Evolutionary conservation across 495 filamentous ascomycete species (phyloP).

Genomic region (Aspergillus mulundensis): DNA sequence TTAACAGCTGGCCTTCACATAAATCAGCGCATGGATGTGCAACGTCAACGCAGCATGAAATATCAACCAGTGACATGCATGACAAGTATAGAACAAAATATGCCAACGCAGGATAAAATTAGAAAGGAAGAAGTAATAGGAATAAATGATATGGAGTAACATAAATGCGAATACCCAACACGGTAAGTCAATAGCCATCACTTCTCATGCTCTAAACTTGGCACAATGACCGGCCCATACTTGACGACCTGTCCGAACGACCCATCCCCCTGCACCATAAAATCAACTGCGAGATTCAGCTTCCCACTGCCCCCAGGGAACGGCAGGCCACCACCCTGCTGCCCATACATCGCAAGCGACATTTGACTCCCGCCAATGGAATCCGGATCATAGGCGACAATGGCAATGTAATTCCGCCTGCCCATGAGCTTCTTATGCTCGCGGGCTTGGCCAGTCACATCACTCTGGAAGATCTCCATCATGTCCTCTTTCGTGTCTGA

Average conservation of each 20-base stretch:
- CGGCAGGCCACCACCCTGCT: conserved; percentile 24
- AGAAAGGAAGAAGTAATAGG: background rate
- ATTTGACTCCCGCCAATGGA: conserved; percentile 43
- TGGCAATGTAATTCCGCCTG: conserved; percentile 87
- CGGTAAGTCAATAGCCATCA: conserved; percentile 3
- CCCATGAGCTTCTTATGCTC: conserved; percentile 91
- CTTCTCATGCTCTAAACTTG: conserved; percentile 79
- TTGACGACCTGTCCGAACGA: conserved; percentile 76
- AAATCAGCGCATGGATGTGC: background rate
- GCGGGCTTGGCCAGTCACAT: conserved; percentile 72
- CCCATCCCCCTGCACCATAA: conserved; percentile 93
- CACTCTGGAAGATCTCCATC: conserved; percentile 97
- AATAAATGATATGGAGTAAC: background rate
- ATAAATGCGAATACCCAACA: conserved; percentile 33
- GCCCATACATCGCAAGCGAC: conserved; percentile 39
- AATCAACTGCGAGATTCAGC: conserved; percentile 88
- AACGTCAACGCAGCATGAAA: background rate
- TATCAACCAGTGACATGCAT: conserved; percentile 3
- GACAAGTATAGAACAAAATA: background rate
- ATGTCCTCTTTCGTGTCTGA: conserved; percentile 97
- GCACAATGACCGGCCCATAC: conserved; percentile 95
- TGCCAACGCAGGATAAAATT: background rate
- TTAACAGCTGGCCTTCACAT: background rate
- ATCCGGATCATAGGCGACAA: conserved; percentile 89
- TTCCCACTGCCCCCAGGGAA: conserved; percentile 50